These are phyloP conservation scores for Uromyces viciae-fabae DNA, from an alignment of 1,284 basidiomycete species.

Conservation along the genomic window DNA sequence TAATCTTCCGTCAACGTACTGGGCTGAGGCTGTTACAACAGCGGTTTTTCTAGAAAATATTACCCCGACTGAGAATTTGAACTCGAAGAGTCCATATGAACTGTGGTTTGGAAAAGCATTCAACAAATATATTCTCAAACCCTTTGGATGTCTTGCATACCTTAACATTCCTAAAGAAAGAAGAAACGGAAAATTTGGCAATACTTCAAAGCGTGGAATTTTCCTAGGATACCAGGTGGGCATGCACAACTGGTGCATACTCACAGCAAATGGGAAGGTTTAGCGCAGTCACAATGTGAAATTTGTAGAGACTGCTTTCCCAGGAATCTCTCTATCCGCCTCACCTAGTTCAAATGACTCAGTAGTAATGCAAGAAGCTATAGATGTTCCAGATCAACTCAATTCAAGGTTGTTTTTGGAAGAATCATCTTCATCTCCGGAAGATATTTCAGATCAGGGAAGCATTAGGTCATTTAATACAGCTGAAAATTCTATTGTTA, in stretches of 20 bases:
- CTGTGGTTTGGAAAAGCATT: background rate
- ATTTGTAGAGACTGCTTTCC: background rate
- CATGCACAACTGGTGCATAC: background rate
- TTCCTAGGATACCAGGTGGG: slow-evolving; percentile 6
- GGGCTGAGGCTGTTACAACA: background rate
- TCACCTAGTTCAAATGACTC: too few relatives aligned
- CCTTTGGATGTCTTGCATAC: background rate
- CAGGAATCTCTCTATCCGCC: background rate
- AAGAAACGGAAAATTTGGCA: background rate
- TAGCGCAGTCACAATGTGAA: background rate
- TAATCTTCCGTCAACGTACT: background rate
- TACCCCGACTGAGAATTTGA: background rate
- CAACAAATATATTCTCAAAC: background rate
- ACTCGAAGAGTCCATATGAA: background rate
- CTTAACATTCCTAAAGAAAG: background rate
- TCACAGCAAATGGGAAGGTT: background rate
- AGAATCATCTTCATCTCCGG: too few relatives aligned
- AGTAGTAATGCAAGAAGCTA: too few relatives aligned
- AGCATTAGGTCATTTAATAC: too few relatives aligned
- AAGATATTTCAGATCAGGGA: too few relatives aligned
- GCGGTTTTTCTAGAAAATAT: slow-evolving; percentile 12
- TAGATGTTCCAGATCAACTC: too few relatives aligned
- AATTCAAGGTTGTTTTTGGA: too few relatives aligned
- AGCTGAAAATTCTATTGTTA: too few relatives aligned
- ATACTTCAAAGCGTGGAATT: background rate